These are phyloP conservation scores for Picea abies DNA, from an alignment of 83 land plant genomes.

Conservation along the genomic window DNA sequence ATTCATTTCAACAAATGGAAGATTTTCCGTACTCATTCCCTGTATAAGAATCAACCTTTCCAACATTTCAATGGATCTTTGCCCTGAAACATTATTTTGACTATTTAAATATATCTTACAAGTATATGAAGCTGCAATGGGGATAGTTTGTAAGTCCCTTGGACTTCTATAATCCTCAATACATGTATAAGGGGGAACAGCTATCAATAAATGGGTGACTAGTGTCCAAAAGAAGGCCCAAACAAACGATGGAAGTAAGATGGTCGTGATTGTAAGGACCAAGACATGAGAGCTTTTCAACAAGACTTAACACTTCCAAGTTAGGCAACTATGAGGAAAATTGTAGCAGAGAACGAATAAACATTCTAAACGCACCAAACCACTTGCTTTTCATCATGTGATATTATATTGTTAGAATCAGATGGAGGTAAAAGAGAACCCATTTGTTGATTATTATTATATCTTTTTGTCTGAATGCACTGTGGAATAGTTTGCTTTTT, in stretches of 20 bases:
- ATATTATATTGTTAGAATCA: slow-evolving; percentile 19
- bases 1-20: slow-evolving; percentile 88
- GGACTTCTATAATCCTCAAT: slow-evolving; percentile 78
- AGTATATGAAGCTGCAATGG: slow-evolving; percentile 81
- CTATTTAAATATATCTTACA: slow-evolving; percentile 68
- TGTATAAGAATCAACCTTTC: slow-evolving; percentile 73
- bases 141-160: slow-evolving; percentile 95
- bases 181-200: slow-evolving; percentile 64
- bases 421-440: slow-evolving; percentile 31
- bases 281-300: slow-evolving; percentile 73
- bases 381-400: slow-evolving; percentile 54
- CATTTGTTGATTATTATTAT: slow-evolving; percentile 27
- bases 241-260: slow-evolving; percentile 91
- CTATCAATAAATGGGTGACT: slow-evolving; percentile 63
- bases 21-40: slow-evolving; percentile 59
- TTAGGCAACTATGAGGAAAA: slow-evolving; percentile 91
- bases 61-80: slow-evolving; percentile 71
- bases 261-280: slow-evolving; percentile 84
- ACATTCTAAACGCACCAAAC: slow-evolving; percentile 75
- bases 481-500: background rate
- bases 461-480: background rate
- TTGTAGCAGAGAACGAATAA: slow-evolving; percentile 56
- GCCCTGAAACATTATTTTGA: slow-evolving; percentile 58
- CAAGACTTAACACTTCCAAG: slow-evolving; percentile 58
- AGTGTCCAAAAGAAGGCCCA: slow-evolving; percentile 82